A percentile compares a stretch with the other conserved stretches of the same genome.
Conservation (phyloP, 31 red algal species). For the Bonnemaisonia californica region DNA sequence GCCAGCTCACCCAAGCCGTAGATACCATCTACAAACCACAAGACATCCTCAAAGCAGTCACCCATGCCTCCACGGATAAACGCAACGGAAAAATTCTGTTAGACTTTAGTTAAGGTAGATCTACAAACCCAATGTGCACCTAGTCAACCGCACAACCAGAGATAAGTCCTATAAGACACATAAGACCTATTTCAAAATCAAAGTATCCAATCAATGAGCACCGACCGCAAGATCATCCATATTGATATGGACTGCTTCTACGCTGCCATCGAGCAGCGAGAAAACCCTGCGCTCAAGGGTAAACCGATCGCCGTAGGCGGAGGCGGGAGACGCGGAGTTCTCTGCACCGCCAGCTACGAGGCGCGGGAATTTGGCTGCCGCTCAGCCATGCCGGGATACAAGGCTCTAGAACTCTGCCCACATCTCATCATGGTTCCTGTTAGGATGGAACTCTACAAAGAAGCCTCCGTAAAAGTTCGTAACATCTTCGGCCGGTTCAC, state of each 20-base stretch:
- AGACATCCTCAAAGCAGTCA: too few species aligned
- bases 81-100: too few species aligned
- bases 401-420: constrained; percentile 43
- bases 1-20: too few species aligned
- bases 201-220: too few species aligned
- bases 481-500: constrained; percentile 11
- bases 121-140: too few species aligned
- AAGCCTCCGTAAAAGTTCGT: constrained; percentile 7
- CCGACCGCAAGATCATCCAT: constrained; percentile 55
- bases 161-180: too few species aligned
- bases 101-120: too few species aligned
- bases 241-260: constrained; percentile 68
- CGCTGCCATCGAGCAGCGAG: constrained; percentile 53
- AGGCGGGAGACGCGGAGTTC: constrained; percentile 1
- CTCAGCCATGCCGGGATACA: constrained; percentile 52
- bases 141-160: too few species aligned
- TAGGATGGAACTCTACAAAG: constrained; percentile 30
- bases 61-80: too few species aligned
- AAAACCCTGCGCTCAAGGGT: constrained; percentile 29
- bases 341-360: constrained; percentile 50
- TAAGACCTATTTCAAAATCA: too few species aligned
- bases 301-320: constrained; percentile 54
- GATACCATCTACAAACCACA: too few species aligned
- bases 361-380: constrained; percentile 62
- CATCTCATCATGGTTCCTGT: constrained; percentile 31